A percentile compares a stretch with the other conserved stretches of the same genome.
Conservation (phyloP, 116 monocot genomes). For the Iris pallida region DNA sequence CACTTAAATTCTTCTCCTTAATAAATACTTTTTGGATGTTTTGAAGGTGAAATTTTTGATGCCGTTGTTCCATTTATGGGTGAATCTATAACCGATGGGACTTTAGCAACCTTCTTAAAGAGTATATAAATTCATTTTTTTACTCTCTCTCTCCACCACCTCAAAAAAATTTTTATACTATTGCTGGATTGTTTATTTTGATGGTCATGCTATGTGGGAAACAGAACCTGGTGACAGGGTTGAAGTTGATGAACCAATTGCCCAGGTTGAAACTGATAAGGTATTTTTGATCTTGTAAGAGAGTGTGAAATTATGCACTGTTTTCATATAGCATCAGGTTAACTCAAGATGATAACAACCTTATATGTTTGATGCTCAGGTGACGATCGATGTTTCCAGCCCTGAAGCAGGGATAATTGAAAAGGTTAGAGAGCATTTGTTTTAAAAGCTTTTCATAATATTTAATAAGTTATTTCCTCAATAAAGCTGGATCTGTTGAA, state of each 20-base stretch:
- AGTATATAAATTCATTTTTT: slow-evolving; percentile 46
- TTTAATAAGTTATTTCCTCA: not conserved
- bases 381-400: slow-evolving; percentile 92
- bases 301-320: no score
- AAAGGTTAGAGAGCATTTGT: slow-evolving; percentile 43
- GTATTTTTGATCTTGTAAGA: slow-evolving; percentile 38
- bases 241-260: slow-evolving; percentile 73
- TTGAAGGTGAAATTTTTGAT: slow-evolving; percentile 61
- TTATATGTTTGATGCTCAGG: slow-evolving; percentile 36
- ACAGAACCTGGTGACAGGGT: slow-evolving; percentile 95
- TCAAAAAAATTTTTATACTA: not conserved
- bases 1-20: not conserved
- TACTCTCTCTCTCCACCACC: slow-evolving; percentile 2
- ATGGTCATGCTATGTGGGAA: not conserved
- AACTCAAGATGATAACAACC: no score
- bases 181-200: not conserved
- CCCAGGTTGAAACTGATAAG: slow-evolving; percentile 99
- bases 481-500: not conserved
- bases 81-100: slow-evolving; percentile 98
- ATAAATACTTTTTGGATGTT: not conserved
- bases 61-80: slow-evolving; percentile 97
- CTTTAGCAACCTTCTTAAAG: slow-evolving; percentile 79
- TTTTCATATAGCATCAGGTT: no score
- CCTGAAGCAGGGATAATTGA: slow-evolving; percentile 83
- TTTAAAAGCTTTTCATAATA: not conserved